phyloP scores from a whole-genome alignment of 345 rosid species.

The Xanthoceras sorbifolium region DNA sequence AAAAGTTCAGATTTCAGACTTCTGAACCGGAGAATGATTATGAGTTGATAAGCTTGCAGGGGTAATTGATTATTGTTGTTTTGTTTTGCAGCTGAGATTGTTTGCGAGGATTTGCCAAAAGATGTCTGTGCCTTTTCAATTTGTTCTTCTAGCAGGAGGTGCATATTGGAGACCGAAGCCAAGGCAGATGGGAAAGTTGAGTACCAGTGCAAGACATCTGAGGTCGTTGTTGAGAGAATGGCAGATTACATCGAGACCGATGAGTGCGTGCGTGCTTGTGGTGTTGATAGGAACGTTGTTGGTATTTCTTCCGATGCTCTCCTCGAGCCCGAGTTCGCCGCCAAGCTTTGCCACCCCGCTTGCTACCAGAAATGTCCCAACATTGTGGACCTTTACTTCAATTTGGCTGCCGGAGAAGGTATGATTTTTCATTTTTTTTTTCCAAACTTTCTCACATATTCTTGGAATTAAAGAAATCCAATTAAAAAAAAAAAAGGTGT shows the following conservation, averaged over 20 bases:
- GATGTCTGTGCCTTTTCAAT: constrained; percentile 73
- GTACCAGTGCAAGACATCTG: constrained; percentile 81
- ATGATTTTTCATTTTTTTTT: background rate
- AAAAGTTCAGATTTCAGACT: background rate
- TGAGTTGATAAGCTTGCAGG: background rate
- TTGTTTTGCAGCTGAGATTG: constrained; percentile 47
- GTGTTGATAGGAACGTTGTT: constrained; percentile 71
- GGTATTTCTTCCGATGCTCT: constrained; percentile 95
- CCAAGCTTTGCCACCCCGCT: constrained; percentile 77
- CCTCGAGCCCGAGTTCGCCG: constrained; percentile 71
- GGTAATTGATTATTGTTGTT: background rate
- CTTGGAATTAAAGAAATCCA: background rate
- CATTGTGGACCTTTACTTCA: constrained; percentile 91
- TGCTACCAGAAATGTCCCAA: constrained; percentile 82
- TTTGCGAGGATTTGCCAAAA: constrained; percentile 71
- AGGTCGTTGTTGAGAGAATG: constrained; percentile 75
- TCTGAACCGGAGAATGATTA: background rate
- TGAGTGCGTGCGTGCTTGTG: constrained; percentile 72
- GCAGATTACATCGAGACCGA: constrained; percentile 76
- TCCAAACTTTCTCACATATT: background rate
- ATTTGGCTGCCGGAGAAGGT: constrained; percentile 99
- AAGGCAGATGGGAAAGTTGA: constrained; percentile 42
- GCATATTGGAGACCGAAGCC: constrained; percentile 63
- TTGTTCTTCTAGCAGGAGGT: constrained; percentile 78
- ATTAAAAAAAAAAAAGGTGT: background rate